A percentile compares a stretch with the other conserved stretches of the same genome.
These are phyloP conservation scores for Wilcoxina mikolae DNA, from an alignment of 495 filamentous ascomycete genomes.

Conservation along the genomic window DNA sequence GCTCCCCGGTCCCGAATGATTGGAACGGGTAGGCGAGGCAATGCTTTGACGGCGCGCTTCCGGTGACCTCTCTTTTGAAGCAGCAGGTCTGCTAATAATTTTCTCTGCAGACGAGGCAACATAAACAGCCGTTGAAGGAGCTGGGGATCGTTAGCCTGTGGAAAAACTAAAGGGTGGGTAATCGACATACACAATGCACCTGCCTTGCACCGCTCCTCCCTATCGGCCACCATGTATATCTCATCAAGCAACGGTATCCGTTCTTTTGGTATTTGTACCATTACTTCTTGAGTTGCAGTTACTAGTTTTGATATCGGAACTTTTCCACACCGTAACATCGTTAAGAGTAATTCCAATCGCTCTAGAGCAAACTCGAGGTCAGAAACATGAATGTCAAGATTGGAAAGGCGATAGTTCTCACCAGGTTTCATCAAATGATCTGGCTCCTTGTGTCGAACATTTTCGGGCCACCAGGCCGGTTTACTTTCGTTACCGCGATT, in stretches of 20 bases:
- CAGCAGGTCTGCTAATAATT: constrained; percentile 25
- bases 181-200: constrained; percentile 39
- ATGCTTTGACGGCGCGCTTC: constrained; percentile 8
- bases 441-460: constrained; percentile 62
- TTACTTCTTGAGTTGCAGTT: constrained; percentile 28
- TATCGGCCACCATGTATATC: constrained; percentile 39
- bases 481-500: constrained; percentile 49
- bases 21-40: constrained; percentile 3
- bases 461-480: constrained; percentile 71
- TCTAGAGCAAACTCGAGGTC: constrained; percentile 20
- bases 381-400: not conserved
- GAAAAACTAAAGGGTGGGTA: not conserved
- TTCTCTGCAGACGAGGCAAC: constrained; percentile 28
- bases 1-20: not conserved
- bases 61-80: constrained; percentile 24
- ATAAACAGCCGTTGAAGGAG: constrained; percentile 21
- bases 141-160: constrained; percentile 16
- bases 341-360: constrained; percentile 27
- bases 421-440: constrained; percentile 68
- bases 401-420: constrained; percentile 30
- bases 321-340: constrained; percentile 26
- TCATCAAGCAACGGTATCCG: constrained; percentile 34
- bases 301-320: constrained; percentile 29
- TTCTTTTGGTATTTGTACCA: constrained; percentile 24
- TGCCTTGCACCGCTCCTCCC: constrained; percentile 39